Base-by-base conservation (phyloP, 352 stramenopile genomes). In the Pythium graminicola region DNA sequence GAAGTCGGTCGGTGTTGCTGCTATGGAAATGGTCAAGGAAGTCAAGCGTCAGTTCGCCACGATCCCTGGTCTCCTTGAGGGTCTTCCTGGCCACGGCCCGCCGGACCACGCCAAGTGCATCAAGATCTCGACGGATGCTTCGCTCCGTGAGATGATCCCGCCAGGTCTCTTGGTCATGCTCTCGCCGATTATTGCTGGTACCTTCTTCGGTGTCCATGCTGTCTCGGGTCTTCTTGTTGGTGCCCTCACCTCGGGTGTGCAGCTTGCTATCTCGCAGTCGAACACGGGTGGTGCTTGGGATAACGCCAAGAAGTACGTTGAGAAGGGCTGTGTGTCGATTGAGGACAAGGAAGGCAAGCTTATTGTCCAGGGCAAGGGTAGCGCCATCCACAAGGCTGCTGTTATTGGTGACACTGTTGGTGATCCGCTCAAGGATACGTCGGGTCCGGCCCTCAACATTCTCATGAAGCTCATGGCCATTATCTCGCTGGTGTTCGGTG, bases 391-490 rank as follows among this genome's bases (percentile, higher is more conserved):
- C 85, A 99, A 99, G 85, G 96, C 96, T 44, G 89, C 91, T 26
- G 91, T 98, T 33, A 92, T 97, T 45, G 96, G 96, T 64, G 97
- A 99, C 80, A 99, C 97, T 41, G 96, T 99, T 40, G 97, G 97
- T 69, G 97, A 99, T 85, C 97, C 97, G 60, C 86, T 99, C 62
- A 99, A 99, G 85, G 97, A 99, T 81, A 99, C 97, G 26, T 99
- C 93, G n/a, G 97, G 96, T 60, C 96, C 97, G 36, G 93, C 96
- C 45, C 81, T 99, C 44, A 99, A 99, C 82, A 99, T 99, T 81
- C 74, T 99, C 49, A 99, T 99, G 95, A 99, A 99, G 87, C 72
- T 99, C 35, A 99, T 99, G 95, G 96, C 96, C 57, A 98, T 99
- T 56, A 95, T 99, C 59, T 98, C 94, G 65, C 79, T 99, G 42